Evolutionary conservation across 768 basidiomycete species (phyloP).

Genomic region (Aureoboletus auriporus): DNA sequence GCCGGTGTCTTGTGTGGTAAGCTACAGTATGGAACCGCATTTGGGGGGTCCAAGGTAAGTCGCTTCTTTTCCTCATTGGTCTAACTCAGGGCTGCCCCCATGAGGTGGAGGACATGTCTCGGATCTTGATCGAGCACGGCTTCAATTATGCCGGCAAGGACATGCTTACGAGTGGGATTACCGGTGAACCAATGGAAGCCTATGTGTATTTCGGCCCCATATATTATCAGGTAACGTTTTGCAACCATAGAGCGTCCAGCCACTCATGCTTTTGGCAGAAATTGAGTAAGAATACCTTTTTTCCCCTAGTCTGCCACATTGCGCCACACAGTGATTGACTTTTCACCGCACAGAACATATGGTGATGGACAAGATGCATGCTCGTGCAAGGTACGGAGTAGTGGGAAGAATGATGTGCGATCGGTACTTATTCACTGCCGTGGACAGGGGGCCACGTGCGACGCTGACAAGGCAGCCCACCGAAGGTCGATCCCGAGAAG

Average conservation of each 20-base stretch:
- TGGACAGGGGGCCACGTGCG: constrained; percentile 83
- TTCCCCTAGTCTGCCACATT: not conserved
- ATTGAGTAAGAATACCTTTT: constrained; percentile 64
- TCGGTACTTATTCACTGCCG: constrained; percentile 4
- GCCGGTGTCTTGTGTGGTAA: constrained; percentile 89
- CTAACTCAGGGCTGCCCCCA: constrained; percentile 1
- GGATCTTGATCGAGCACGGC: constrained; percentile 89
- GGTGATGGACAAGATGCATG: constrained; percentile 99
- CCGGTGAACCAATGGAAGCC: constrained; percentile 92
- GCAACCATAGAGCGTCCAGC: too few relatives aligned
- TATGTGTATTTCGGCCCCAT: constrained; percentile 99
- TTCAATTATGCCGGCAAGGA: constrained; percentile 99
- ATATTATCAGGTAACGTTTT: constrained; percentile 76
- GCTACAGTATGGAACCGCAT: constrained; percentile 92
- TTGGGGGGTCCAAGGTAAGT: constrained; percentile 91
- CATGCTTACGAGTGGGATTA: constrained; percentile 97
- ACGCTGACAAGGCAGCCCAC: constrained; percentile 97
- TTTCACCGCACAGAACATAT: constrained; percentile 68
- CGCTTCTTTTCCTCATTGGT: too few relatives aligned
- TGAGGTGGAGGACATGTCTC: constrained; percentile 96
- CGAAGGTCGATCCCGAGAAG: constrained; percentile 96
- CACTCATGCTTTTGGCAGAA: constrained; percentile 48
- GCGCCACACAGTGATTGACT: constrained; percentile 9
- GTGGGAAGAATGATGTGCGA: not conserved
- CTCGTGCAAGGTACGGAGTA: constrained; percentile 74